These are phyloP conservation scores for Phaffomyces opuntiae DNA, from an alignment of 805 yeast species.

Conservation along the genomic window DNA sequence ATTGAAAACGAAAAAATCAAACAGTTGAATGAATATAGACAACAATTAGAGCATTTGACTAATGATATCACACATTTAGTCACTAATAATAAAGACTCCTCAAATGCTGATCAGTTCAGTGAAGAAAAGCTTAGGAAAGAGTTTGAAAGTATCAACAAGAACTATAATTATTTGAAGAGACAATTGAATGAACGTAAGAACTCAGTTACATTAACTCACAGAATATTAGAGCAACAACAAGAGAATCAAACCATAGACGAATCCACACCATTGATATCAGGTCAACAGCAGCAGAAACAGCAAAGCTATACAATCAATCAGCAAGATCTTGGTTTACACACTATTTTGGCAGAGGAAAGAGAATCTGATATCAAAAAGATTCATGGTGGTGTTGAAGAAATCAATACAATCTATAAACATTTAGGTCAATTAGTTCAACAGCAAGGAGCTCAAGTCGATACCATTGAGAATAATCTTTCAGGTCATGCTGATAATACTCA, in stretches of 20 bases:
- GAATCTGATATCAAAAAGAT: slow-evolving; percentile 66
- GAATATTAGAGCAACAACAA: slow-evolving; percentile 15
- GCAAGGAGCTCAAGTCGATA: slow-evolving; percentile 81
- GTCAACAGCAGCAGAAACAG: slow-evolving; percentile 27
- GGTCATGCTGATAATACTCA: slow-evolving; percentile 58
- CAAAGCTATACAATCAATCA: slow-evolving; percentile 32
- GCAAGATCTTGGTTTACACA: slow-evolving; percentile 57
- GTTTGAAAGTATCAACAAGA: slow-evolving; percentile 42
- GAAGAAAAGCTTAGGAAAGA: slow-evolving; percentile 45
- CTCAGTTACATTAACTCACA: slow-evolving; percentile 29
- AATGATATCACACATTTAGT: slow-evolving; percentile 20
- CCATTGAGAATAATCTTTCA: slow-evolving; percentile 73
- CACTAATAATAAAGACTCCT: slow-evolving; percentile 8
- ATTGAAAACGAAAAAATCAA: slow-evolving; percentile 19
- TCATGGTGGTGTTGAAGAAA: slow-evolving; percentile 73
- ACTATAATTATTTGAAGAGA: slow-evolving; percentile 35
- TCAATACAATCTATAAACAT: slow-evolving; percentile 79
- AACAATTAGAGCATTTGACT: slow-evolving; percentile 28
- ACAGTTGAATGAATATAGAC: slow-evolving; percentile 21
- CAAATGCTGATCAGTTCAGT: slow-evolving; percentile 20
- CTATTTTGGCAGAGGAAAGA: slow-evolving; percentile 61
- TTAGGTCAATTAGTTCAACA: slow-evolving; percentile 70
- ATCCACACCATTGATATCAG: slow-evolving; percentile 17
- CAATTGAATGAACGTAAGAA: slow-evolving; percentile 43
- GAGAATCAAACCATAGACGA: slow-evolving; percentile 4